Conservation (phyloP, 208 protist genomes). For the Trypanosoma melophagium region DNA sequence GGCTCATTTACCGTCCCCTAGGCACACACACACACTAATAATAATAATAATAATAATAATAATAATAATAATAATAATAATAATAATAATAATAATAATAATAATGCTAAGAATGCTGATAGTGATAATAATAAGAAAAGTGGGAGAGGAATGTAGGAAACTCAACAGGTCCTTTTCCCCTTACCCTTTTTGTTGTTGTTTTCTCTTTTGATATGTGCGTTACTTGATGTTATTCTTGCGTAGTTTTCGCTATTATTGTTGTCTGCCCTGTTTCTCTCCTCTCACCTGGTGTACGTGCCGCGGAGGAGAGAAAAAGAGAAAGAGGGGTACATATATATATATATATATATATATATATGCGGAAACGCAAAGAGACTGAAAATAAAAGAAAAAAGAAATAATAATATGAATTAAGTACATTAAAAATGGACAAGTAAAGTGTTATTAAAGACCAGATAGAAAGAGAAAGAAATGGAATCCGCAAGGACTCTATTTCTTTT, state of each 20-base stretch:
- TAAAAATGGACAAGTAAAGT: not conserved
- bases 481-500: constrained; percentile 1
- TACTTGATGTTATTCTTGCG: too few relatives aligned
- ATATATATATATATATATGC: too few relatives aligned
- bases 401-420: not conserved
- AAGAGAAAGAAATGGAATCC: not conserved
- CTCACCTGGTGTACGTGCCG: too few relatives aligned
- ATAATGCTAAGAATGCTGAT: too few relatives aligned
- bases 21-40: not conserved
- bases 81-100: not conserved
- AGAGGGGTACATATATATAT: too few relatives aligned
- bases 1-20: constrained; percentile 47
- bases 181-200: too few relatives aligned
- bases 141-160: not conserved
- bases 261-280: too few relatives aligned
- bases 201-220: too few relatives aligned
- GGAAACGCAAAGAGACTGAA: too few relatives aligned
- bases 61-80: constrained; percentile 1
- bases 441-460: not conserved
- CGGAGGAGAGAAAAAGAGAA: too few relatives aligned
- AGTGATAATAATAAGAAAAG: not conserved
- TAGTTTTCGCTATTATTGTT: too few relatives aligned
- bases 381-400: not conserved
- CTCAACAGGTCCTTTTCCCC: not conserved
- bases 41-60: not conserved